A percentile compares a stretch with the other conserved stretches of the same genome.
These are phyloP conservation scores for Drosera spatulata DNA, from an alignment of 179 eudicot genomes.

Conservation along the genomic window DNA sequence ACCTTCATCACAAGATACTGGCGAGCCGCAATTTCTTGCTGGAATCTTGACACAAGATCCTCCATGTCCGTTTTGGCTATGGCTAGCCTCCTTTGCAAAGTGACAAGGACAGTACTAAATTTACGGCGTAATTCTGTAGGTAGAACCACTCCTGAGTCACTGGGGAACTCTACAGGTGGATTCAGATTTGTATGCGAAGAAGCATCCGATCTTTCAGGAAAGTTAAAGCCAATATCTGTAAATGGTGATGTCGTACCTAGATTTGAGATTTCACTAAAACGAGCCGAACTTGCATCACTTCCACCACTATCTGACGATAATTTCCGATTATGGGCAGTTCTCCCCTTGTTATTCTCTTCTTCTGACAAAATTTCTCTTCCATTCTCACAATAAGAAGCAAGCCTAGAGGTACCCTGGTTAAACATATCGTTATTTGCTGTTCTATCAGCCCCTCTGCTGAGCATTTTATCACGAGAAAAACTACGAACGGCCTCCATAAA, in stretches of 20 bases:
- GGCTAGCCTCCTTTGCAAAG: constrained; percentile 53
- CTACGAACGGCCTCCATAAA: constrained; percentile 14
- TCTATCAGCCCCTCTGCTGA: constrained; percentile 9
- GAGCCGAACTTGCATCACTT: constrained; percentile 41
- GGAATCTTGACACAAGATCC: constrained; percentile 72
- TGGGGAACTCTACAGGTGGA: constrained; percentile 30
- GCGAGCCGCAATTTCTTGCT: constrained; percentile 81
- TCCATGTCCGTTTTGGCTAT: constrained; percentile 88
- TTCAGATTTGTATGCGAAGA: constrained; percentile 17
- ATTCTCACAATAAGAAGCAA: constrained; percentile 18
- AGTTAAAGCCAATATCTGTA: constrained; percentile 28
- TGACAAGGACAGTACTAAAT: constrained; percentile 54
- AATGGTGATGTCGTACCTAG: constrained; percentile 19
- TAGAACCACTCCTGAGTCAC: constrained; percentile 43
- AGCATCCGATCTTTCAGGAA: constrained; percentile 28
- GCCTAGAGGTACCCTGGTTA: constrained; percentile 16
- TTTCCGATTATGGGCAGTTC: constrained; percentile 18
- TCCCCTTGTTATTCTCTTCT: constrained; percentile 15
- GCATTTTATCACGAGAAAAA: constrained; percentile 17
- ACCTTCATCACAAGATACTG: constrained; percentile 86
- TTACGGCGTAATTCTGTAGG: constrained; percentile 62
- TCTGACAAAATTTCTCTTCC: constrained; percentile 20
- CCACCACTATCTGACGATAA: constrained; percentile 47
- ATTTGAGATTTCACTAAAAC: constrained; percentile 32
- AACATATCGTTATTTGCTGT: constrained; percentile 10